Percentiles rank a stretch among this genome's conserved stretches.
Evolutionary conservation across 495 filamentous ascomycete genomes (phyloP).

Genomic region (Rostrohypoxylon terebratum): DNA sequence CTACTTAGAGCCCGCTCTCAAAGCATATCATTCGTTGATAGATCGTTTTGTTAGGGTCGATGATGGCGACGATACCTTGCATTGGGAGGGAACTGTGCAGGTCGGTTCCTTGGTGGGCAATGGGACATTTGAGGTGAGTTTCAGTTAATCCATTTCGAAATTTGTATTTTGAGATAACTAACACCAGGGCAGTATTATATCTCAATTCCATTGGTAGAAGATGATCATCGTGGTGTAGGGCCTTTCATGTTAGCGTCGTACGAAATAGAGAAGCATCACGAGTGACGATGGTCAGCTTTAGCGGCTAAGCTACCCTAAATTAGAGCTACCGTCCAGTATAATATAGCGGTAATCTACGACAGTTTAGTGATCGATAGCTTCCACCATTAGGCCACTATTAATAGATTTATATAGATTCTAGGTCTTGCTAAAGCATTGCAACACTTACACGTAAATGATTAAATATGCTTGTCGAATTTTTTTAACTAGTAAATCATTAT

Average conservation of each 20-base stretch:
- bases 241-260: slow-evolving; percentile 62
- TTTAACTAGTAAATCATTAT: no score
- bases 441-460: no score
- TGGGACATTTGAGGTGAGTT: slow-evolving; percentile 59
- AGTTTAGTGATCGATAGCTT: no score
- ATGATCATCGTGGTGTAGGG: slow-evolving; percentile 61
- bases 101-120: slow-evolving; percentile 66
- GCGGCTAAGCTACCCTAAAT: no score
- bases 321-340: no score
- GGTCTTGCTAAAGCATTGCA: no score
- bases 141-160: not conserved
- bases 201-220: slow-evolving; percentile 56
- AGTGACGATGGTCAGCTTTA: no score
- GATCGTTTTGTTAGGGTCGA: slow-evolving; percentile 58
- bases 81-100: slow-evolving; percentile 66
- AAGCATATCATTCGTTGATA: slow-evolving; percentile 58
- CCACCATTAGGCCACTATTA: no score
- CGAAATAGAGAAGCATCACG: slow-evolving; percentile 55
- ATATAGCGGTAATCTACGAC: no score
- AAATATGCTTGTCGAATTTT: no score
- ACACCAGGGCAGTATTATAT: slow-evolving; percentile 62
- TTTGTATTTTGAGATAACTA: slow-evolving; percentile 54
- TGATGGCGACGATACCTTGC: slow-evolving; percentile 55
- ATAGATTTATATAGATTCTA: no score
- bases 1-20: slow-evolving; percentile 50